phyloP scores from a whole-genome alignment of 2,329 filamentous ascomycete genomes.

The Arthrinium phaeospermum region DNA sequence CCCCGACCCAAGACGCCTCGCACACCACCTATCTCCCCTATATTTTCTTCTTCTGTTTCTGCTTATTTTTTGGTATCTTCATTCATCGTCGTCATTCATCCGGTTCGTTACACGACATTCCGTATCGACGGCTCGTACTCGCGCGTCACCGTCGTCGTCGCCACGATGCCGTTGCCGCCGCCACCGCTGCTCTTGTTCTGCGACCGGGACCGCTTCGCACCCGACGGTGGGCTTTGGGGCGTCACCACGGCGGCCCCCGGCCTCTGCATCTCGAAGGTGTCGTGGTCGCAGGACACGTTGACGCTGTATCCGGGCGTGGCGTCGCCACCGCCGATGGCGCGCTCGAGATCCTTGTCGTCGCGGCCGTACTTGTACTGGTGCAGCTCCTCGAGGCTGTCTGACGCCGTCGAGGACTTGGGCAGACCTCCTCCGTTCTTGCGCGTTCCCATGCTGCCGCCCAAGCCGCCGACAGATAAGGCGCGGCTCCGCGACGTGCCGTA shows the following conservation, averaged over 20 bases:
- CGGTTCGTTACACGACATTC: not conserved
- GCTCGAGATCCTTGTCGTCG: constrained; percentile 5
- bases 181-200: no score
- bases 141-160: constrained; percentile 18
- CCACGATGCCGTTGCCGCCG: not conserved
- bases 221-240: not conserved
- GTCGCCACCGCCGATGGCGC: not conserved
- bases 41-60: not conserved
- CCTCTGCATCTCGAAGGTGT: not conserved
- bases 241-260: not conserved
- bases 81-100: not conserved
- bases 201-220: not conserved
- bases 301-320: not conserved
- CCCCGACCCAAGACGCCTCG: no score
- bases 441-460: not conserved
- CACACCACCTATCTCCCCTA: no score
- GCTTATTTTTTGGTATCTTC: no score
- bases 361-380: not conserved
- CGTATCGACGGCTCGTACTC: not conserved
- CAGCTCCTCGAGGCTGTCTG: constrained; percentile 19
- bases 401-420: not conserved
- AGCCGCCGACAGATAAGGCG: not conserved
- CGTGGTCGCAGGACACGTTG: not conserved
- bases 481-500: not conserved
- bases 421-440: not conserved